Conservation (phyloP, 176 grass and related monocot genomes). For the Musa troglodytarum region DNA sequence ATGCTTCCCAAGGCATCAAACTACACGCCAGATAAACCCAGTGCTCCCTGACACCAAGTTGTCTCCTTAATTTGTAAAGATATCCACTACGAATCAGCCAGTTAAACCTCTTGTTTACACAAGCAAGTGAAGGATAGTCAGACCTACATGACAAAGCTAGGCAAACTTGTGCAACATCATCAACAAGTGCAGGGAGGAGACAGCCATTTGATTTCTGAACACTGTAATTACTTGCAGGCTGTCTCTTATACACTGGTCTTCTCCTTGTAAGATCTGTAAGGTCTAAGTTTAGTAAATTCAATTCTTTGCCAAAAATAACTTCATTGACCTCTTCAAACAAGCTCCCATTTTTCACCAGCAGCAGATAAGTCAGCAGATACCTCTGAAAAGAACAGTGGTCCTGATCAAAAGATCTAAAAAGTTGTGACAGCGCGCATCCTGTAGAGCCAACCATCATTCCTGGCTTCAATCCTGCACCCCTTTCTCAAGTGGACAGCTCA, state of each 20-base stretch:
- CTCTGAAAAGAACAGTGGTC: conserved; percentile 58
- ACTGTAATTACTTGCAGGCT: conserved; percentile 32
- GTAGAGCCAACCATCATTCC: conserved; percentile 12
- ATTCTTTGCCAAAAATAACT: conserved; percentile 20
- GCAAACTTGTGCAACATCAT: conserved; percentile 69
- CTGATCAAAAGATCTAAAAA: conserved; percentile 42
- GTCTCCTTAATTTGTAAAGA: conserved; percentile 57
- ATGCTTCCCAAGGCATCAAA: conserved; percentile 77
- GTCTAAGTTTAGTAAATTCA: conserved; percentile 22
- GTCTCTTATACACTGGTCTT: conserved; percentile 26
- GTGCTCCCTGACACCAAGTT: conserved; percentile 58
- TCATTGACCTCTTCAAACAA: conserved; percentile 26
- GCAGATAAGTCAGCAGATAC: conserved; percentile 44
- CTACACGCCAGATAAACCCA: conserved; percentile 75
- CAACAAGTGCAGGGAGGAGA: conserved; percentile 56
- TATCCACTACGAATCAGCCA: conserved; percentile 63
- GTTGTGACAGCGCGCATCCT: conserved; percentile 39
- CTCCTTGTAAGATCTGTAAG: conserved; percentile 37
- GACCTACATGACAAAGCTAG: conserved; percentile 70
- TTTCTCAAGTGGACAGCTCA: too few species aligned
- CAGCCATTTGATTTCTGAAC: conserved; percentile 47
- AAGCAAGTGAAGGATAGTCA: conserved; percentile 55
- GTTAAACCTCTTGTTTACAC: conserved; percentile 62
- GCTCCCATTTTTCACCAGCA: conserved; percentile 46
- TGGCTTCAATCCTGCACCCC: too few species aligned